Percentiles rank a stretch among this genome's conserved stretches.
Conservation (phyloP, 768 basidiomycete species). For the Imleria badia region DNA sequence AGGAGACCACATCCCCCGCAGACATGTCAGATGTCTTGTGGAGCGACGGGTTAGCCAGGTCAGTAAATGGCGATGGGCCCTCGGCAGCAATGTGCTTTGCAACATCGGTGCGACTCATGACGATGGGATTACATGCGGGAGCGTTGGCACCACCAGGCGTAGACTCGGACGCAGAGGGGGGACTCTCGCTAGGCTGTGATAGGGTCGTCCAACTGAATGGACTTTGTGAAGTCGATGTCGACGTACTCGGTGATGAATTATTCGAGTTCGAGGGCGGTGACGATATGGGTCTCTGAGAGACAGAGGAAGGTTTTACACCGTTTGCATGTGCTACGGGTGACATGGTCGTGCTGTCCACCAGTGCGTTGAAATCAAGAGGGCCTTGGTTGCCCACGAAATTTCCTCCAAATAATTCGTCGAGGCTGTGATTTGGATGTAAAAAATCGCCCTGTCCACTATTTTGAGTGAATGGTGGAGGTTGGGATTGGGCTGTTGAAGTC, state of each 20-base stretch:
- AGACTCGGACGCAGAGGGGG: slow-evolving; percentile 41
- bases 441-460: slow-evolving; percentile 23
- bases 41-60: slow-evolving; percentile 22
- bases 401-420: slow-evolving; percentile 50
- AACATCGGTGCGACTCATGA: slow-evolving; percentile 48
- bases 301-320: slow-evolving; percentile 14
- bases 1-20: slow-evolving; percentile 57
- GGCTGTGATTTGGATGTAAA: slow-evolving; percentile 22
- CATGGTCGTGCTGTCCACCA: slow-evolving; percentile 31
- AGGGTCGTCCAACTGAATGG: slow-evolving; percentile 28
- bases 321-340: slow-evolving; percentile 51
- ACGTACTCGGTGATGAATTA: slow-evolving; percentile 27
- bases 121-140: neutral
- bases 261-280: slow-evolving; percentile 20
- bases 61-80: slow-evolving; percentile 63
- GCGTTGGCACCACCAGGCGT: slow-evolving; percentile 31
- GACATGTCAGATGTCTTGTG: slow-evolving; percentile 45
- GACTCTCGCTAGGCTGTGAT: slow-evolving; percentile 29
- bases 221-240: slow-evolving; percentile 24
- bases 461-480: slow-evolving; percentile 21
- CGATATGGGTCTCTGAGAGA: slow-evolving; percentile 16
- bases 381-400: slow-evolving; percentile 34
- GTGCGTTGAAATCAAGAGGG: slow-evolving; percentile 33
- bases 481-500: slow-evolving; percentile 17
- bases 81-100: slow-evolving; percentile 46